Percentiles rank a stretch among this genome's conserved stretches.
These are phyloP conservation scores for Saccharum hybrid DNA, from an alignment of 202 grass and related monocot genomes.

Conservation along the genomic window DNA sequence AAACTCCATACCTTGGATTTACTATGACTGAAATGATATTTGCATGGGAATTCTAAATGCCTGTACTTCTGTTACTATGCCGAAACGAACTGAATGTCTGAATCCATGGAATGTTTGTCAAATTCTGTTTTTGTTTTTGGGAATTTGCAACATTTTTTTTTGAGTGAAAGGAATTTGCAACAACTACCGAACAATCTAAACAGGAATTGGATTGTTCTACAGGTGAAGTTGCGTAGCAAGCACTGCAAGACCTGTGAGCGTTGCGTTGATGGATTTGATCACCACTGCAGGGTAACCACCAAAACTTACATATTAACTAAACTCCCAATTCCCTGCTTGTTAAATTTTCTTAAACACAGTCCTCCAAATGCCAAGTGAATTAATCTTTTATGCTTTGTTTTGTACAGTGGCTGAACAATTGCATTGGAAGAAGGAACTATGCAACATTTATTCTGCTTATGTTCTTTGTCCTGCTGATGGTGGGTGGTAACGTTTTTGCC, in stretches of 20 bases:
- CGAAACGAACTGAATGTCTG: background rate
- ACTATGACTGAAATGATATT: background rate
- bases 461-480: constrained; percentile 81
- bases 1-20: background rate
- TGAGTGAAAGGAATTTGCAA: background rate
- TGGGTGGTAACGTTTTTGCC: constrained; percentile 32
- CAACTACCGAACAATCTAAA: background rate
- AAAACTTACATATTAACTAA: background rate
- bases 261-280: constrained; percentile 98
- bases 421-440: constrained; percentile 94
- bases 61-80: background rate
- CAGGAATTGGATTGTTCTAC: background rate
- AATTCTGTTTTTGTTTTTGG: background rate
- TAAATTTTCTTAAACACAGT: background rate
- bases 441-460: constrained; percentile 90
- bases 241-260: constrained; percentile 93
- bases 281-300: constrained; percentile 86
- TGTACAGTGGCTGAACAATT: constrained; percentile 94
- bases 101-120: background rate
- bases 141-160: too few species aligned
- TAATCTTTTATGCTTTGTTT: constrained; percentile 10
- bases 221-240: constrained; percentile 95
- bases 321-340: background rate
- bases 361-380: background rate
- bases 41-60: background rate